Evolutionary conservation across 306 rosid genomes (phyloP).

Genomic region (Ammopiptanthus mongolicus): DNA sequence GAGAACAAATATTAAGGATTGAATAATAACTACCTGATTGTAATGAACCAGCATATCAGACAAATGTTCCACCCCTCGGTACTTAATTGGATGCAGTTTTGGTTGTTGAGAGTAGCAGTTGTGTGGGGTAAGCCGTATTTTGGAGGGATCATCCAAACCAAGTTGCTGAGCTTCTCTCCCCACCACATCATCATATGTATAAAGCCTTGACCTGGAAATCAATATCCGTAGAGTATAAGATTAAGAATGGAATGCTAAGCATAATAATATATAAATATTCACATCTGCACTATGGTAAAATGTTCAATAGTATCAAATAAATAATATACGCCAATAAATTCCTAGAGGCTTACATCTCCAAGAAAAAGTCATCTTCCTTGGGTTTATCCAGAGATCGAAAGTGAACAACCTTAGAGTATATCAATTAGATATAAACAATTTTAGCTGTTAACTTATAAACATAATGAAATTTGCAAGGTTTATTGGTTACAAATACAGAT

Average conservation of each 20-base stretch:
- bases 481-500: background rate
- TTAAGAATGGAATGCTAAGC: slow-evolving; percentile 11
- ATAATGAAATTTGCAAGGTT: background rate
- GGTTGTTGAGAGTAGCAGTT: slow-evolving; percentile 89
- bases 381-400: slow-evolving; percentile 81
- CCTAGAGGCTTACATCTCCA: slow-evolving; percentile 60
- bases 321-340: background rate
- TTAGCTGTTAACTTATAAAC: slow-evolving; percentile 6
- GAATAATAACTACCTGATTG: slow-evolving; percentile 58
- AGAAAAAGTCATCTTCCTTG: slow-evolving; percentile 71
- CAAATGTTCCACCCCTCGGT: slow-evolving; percentile 73
- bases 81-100: slow-evolving; percentile 77
- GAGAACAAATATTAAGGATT: slow-evolving; percentile 1
- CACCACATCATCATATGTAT: slow-evolving; percentile 81
- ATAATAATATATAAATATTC: background rate
- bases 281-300: background rate
- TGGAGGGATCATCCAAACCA: slow-evolving; percentile 78
- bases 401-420: slow-evolving; percentile 68
- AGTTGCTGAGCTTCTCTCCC: slow-evolving; percentile 74
- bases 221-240: background rate
- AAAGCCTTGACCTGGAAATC: slow-evolving; percentile 64
- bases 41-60: slow-evolving; percentile 83
- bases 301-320: background rate
- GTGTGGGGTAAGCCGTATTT: slow-evolving; percentile 77
- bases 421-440: slow-evolving; percentile 3